These are phyloP conservation scores for Neopestalotiopsis clavispora DNA, from an alignment of 2,329 filamentous ascomycete species.

Conservation along the genomic window DNA sequence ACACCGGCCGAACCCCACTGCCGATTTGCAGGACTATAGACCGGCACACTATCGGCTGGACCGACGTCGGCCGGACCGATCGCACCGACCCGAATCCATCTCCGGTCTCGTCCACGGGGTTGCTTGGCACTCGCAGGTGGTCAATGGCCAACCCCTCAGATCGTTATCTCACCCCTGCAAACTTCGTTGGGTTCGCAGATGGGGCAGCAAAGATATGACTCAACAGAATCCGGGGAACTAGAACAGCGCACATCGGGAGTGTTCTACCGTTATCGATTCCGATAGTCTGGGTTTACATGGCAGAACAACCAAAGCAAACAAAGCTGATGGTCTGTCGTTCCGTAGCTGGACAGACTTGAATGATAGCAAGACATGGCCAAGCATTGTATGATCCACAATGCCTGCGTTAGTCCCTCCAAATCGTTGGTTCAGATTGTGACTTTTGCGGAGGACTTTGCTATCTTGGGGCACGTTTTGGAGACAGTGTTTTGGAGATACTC, in stretches of 20 bases:
- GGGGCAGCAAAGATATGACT: neutral
- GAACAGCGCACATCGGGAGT: neutral
- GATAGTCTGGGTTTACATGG: neutral
- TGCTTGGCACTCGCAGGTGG: neutral
- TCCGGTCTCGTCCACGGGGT: neutral
- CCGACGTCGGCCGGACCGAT: neutral
- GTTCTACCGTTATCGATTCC: neutral
- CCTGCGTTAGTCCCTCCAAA: neutral
- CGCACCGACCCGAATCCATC: neutral
- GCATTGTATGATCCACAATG: neutral
- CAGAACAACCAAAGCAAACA: no score
- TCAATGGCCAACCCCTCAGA: neutral
- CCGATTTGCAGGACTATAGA: neutral
- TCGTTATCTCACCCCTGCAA: neutral
- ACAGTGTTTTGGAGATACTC: neutral
- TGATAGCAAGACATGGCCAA: neutral
- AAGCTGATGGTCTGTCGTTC: no score
- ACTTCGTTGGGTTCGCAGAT: neutral
- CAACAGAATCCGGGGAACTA: neutral
- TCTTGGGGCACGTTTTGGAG: neutral
- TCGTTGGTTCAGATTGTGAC: neutral
- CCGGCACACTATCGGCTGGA: conserved; percentile 6
- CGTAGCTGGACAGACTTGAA: neutral
- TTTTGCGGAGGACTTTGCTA: neutral
- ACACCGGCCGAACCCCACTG: neutral